Base-by-base conservation (phyloP, 108 stramenopile genomes). In the Hondaea fermentalgiana region DNA sequence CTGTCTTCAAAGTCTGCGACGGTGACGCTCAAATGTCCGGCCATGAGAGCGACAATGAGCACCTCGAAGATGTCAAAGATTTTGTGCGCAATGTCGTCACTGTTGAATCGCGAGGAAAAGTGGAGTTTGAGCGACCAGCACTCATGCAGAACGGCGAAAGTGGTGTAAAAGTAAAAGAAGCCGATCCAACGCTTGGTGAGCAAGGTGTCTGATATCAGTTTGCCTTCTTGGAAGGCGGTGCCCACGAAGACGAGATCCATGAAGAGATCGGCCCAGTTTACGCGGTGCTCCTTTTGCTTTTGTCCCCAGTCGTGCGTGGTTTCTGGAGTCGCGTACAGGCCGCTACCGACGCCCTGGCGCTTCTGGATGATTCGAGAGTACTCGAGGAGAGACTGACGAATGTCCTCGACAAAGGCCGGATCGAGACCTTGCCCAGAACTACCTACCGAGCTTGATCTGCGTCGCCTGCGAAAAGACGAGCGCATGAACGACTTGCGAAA, bases 271-370 rank as follows among this genome's bases (percentile, higher is more conserved):
- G 49, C 51, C 76, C 76, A 83, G 4, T 83, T 83, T 35, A 83
- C 76, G n/a, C 28, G 76, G 51, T 83, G 76, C n/a, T 12, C 45
- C 76, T 83, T 83, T 83, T 83, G 76, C 28, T 83, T 28, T 8
- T 83, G 19, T 1, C 76, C 76, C 76, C 76, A 83, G n/a, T 47
- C 76, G 76, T 83, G 76, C 76, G 76, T 83, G 6, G 76, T 53
- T 3, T 53, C 51, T 28, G 76, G 76, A 6, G 51, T 83, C 8
- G 45, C 49, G 28, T 83, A 83, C 6, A 83, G 12, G n/a, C 76
- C 76, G 49, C 12, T 83, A 3, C 76, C 76, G 6, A 83, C 49
- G n/a, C 76, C 76, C 51, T 83, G 76, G 49, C 76, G 45, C 51
- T 53, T 83, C 17, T 83, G 44, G 51, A 83, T 83, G 76, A 83